Base-by-base conservation (phyloP, 306 rosid species). In the Gastrolobium villosum region DNA sequence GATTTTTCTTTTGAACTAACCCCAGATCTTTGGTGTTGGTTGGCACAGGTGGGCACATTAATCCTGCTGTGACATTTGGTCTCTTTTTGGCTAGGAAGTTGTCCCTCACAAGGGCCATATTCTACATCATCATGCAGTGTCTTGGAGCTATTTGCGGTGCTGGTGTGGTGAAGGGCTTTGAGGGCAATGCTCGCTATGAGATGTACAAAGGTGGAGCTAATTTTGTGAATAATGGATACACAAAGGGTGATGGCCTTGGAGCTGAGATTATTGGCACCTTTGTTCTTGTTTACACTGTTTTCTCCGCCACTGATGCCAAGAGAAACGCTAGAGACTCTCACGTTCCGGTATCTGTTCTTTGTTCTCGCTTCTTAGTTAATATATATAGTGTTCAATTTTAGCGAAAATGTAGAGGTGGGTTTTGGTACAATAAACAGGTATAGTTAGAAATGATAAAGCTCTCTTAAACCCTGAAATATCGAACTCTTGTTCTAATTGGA, bases 121-220 rank as follows among this genome's bases (percentile, higher is more conserved):
- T 92, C 83, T 94, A 94, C 90, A 90, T 94, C 0, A 39, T 92
- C 44, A 89, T 89, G 97, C 97, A 94, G 78, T 81, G 89, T 71
- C 94, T 94, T n/a, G 98, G 98, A 5, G 98, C 97, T 49, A 89
- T 94, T 11, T 90, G 94, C 53, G 98, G 98, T n/a, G 97, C 97
- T 65, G 96, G 89, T 39, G 94, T 90, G 6, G 97, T 94, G 74
- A 94, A 92, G 83, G 98, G 92, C 1, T 90, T 94, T 69, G 87
- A 86, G 61, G 85, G 84, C 2, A 67, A 75, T 39, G 52, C 69
- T 20, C 45, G 82, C 8, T 92, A 59, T 79, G 86, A 84, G 81
- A 6, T 70, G 76, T 76, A 34, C 45, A 79, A 77, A 13, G 98
- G 98, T 68, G 98, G 98, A 15, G 98, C 97, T 0, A 92, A 94